Evolutionary conservation across 805 yeast genomes (phyloP).

Genomic region (Ogataea naganishii): DNA sequence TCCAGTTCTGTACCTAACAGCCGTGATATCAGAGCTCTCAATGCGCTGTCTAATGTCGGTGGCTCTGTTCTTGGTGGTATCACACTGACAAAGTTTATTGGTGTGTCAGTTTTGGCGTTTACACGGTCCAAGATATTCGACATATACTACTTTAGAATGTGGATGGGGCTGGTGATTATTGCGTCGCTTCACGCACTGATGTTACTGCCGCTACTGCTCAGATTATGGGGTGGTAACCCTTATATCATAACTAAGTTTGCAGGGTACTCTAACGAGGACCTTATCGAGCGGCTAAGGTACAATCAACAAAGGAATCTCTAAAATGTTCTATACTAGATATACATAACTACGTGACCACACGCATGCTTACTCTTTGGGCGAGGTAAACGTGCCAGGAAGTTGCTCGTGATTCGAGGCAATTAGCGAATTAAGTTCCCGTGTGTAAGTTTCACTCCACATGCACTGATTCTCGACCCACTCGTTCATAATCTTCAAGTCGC

Average conservation of each 20-base stretch:
- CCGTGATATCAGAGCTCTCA: conserved; percentile 30
- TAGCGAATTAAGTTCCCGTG: conserved; percentile 9
- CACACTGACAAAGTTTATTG: conserved; percentile 81
- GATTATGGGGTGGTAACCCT: conserved; percentile 53
- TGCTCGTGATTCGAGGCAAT: too few relatives aligned
- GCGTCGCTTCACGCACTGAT: conserved; percentile 76
- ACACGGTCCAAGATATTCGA: conserved; percentile 84
- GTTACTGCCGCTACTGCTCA: conserved; percentile 67
- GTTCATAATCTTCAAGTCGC: conserved; percentile 2
- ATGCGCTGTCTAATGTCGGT: conserved; percentile 73
- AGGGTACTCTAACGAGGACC: conserved; percentile 14
- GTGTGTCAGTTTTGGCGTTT: conserved; percentile 79
- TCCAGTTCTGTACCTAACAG: too few relatives aligned
- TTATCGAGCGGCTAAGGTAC: conserved; percentile 12
- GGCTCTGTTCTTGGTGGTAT: conserved; percentile 88
- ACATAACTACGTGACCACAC: too few relatives aligned
- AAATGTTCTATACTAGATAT: too few relatives aligned
- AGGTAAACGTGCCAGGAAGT: too few relatives aligned
- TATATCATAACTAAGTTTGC: conserved; percentile 23
- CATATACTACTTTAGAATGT: conserved; percentile 89
- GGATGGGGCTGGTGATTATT: conserved; percentile 70
- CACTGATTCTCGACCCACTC: conserved; percentile 10
- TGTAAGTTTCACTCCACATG: conserved; percentile 10
- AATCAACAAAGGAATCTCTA: neutral
- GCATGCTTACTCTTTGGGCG: too few relatives aligned